Conservation (phyloP, 225 moss, liverwort and hornwort genomes). For the Marchantia paleacea region DNA sequence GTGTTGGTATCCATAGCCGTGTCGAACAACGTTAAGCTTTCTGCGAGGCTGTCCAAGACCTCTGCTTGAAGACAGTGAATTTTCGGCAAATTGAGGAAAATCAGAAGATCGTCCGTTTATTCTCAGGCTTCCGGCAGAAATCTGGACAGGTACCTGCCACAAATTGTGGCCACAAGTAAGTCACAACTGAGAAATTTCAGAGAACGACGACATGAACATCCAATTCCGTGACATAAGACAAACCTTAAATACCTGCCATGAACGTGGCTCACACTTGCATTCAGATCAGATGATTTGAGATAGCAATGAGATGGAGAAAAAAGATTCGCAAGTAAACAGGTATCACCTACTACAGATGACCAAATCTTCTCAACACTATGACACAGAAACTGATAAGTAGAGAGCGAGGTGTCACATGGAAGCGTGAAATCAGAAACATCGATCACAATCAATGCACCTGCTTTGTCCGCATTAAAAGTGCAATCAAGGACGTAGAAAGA, state of each 20-base stretch:
- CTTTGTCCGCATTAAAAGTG: too few species aligned
- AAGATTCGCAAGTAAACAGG: background rate
- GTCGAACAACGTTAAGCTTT: background rate
- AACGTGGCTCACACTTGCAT: too few species aligned
- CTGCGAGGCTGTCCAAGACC: background rate
- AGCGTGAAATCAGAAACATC: too few species aligned
- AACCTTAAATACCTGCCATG: too few species aligned
- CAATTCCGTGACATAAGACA: too few species aligned
- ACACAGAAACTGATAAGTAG: too few species aligned
- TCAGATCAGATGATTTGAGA: too few species aligned
- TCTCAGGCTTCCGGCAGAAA: conserved; percentile 10
- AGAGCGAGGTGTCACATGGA: too few species aligned
- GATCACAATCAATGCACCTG: too few species aligned
- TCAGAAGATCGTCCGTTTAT: conserved; percentile 1
- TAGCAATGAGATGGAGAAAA: background rate
- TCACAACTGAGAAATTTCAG: background rate
- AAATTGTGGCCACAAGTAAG: background rate
- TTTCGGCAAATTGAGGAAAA: conserved; percentile 25
- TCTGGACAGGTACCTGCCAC: conserved; percentile 14
- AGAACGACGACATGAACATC: background rate
- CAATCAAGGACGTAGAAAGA: too few species aligned
- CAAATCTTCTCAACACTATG: too few species aligned
- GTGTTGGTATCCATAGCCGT: conserved; percentile 15
- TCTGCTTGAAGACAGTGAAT: conserved; percentile 32
- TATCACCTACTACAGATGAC: too few species aligned